Evolutionary conservation across 495 filamentous ascomycete species (phyloP).

Genomic region (Penicillium macrosclerotiorum): DNA sequence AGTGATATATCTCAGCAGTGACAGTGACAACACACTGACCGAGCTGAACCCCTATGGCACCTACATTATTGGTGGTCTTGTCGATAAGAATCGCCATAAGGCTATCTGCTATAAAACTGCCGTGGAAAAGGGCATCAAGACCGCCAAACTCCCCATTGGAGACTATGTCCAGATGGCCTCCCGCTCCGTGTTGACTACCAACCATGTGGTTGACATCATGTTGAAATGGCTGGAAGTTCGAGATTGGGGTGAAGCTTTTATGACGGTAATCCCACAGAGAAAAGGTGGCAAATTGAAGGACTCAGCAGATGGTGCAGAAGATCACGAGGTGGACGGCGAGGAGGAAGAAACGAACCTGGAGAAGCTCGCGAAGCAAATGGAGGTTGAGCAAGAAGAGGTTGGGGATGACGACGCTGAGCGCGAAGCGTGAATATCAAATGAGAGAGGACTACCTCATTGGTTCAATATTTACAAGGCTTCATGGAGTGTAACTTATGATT

Average conservation of each 20-base stretch:
- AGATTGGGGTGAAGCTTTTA: conserved; percentile 88
- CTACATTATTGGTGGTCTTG: conserved; percentile 92
- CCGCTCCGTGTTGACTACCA: conserved; percentile 80
- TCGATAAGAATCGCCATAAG: conserved; percentile 95
- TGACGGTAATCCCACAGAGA: conserved; percentile 78
- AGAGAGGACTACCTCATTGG: not conserved
- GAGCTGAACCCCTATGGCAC: conserved; percentile 78
- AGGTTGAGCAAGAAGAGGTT: not conserved
- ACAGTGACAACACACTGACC: conserved; percentile 77
- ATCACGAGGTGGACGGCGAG: conserved; percentile 29
- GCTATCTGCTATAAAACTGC: conserved; percentile 87
- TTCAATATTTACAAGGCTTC: conserved; percentile 2
- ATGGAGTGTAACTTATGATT: too few species aligned
- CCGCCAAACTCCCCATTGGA: conserved; percentile 88
- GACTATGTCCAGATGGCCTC: conserved; percentile 87
- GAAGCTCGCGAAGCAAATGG: conserved; percentile 3
- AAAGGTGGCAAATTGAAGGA: conserved; percentile 67
- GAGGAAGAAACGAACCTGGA: conserved; percentile 19
- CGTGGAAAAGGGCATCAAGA: conserved; percentile 68
- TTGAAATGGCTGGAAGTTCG: conserved; percentile 81
- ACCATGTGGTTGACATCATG: conserved; percentile 97
- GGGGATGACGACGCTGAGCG: conserved; percentile 1
- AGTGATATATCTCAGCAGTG: conserved; percentile 83
- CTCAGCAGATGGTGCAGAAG: conserved; percentile 17
- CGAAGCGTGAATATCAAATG: conserved; percentile 1